phyloP scores from a whole-genome alignment of 169 alveolate genomes.

The Perkinsus marinus region DNA sequence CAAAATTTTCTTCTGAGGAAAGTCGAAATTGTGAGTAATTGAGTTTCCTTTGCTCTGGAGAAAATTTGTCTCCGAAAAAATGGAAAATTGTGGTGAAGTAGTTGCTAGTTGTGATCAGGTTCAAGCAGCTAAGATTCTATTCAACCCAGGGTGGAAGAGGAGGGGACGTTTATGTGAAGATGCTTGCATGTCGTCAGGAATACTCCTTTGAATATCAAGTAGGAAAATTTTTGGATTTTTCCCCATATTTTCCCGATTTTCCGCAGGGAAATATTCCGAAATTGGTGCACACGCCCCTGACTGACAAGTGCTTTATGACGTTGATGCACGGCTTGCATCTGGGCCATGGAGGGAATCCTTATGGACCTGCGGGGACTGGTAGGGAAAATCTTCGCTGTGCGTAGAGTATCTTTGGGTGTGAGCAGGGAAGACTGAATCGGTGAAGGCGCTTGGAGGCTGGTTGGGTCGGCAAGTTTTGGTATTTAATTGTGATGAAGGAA shows the following conservation, averaged over 20 bases:
- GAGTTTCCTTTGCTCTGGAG: too few relatives aligned
- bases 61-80: too few relatives aligned
- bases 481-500: slow-evolving; percentile 94
- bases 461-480: slow-evolving; percentile 90
- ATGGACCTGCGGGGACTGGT: slow-evolving; percentile 98
- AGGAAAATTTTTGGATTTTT: background rate
- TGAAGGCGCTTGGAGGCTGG: slow-evolving; percentile 89
- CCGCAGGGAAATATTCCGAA: slow-evolving; percentile 56
- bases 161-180: slow-evolving; percentile 6
- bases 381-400: background rate
- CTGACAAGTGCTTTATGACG: slow-evolving; percentile 93
- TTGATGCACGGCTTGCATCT: slow-evolving; percentile 86
- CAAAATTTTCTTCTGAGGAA: too few relatives aligned
- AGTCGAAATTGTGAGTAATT: too few relatives aligned
- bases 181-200: slow-evolving; percentile 70
- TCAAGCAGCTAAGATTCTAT: background rate
- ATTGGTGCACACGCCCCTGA: slow-evolving; percentile 91
- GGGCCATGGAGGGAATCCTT: slow-evolving; percentile 94
- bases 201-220: slow-evolving; percentile 78
- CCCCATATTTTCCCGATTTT: background rate
- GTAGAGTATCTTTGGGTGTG: slow-evolving; percentile 21
- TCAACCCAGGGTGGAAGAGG: background rate
- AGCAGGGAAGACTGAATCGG: slow-evolving; percentile 98
- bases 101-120: background rate
- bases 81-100: too few relatives aligned